Percentiles rank a stretch among this genome's conserved stretches.
Evolutionary conservation across 2,329 filamentous ascomycete species (phyloP).

Genomic region (Lachnellula occidentalis): DNA sequence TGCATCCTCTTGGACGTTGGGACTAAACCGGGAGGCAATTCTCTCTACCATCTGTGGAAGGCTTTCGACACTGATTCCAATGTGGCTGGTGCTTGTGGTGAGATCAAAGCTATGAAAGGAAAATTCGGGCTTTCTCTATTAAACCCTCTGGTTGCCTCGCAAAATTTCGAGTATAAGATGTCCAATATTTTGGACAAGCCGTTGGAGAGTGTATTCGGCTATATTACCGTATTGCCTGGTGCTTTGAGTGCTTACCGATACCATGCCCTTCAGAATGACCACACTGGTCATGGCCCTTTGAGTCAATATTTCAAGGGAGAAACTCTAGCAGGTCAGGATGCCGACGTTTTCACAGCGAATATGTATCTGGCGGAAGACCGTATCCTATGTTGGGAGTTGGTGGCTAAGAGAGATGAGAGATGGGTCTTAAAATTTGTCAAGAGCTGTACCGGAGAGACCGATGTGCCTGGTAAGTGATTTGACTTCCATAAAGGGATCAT

Average conservation of each 20-base stretch:
- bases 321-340: conserved; percentile 90
- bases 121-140: conserved; percentile 75
- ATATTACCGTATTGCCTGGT: conserved; percentile 94
- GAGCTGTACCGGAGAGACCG: conserved; percentile 91
- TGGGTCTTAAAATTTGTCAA: conserved; percentile 99
- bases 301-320: conserved; percentile 99
- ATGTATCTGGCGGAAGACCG: conserved; percentile 91
- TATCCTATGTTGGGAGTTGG: conserved; percentile 89
- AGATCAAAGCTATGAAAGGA: conserved; percentile 96
- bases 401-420: conserved; percentile 87
- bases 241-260: conserved; percentile 94
- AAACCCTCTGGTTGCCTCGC: conserved; percentile 91
- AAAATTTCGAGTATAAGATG: conserved; percentile 99
- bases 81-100: conserved; percentile 91
- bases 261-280: conserved; percentile 92
- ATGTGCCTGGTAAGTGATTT: conserved; percentile 75
- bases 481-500: neutral
- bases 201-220: conserved; percentile 93
- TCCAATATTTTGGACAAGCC: conserved; percentile 98
- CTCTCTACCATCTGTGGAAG: conserved; percentile 98
- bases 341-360: conserved; percentile 95
- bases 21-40: conserved; percentile 80
- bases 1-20: conserved; percentile 97
- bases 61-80: conserved; percentile 97
- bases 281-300: conserved; percentile 87